A percentile compares a stretch with the other conserved stretches of the same genome.
phyloP scores from a whole-genome alignment of 2,329 filamentous ascomycete species.

The Sclerotinia glacialis region DNA sequence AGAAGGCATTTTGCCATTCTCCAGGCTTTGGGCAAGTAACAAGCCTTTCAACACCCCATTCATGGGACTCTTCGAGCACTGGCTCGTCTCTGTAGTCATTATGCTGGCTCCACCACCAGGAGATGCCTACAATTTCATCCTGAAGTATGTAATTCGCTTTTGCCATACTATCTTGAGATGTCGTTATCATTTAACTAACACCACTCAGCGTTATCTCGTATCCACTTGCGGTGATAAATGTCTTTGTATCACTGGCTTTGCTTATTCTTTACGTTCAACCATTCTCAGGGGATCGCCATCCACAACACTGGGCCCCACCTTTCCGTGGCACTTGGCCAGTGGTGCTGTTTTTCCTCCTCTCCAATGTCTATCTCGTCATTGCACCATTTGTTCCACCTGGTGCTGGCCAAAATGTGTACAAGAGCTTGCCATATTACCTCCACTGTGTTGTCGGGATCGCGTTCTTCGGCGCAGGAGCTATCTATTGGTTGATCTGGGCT shows the following conservation, averaged over 20 bases:
- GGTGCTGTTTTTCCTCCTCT: conserved; percentile 56
- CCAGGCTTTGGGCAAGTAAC: conserved; percentile 61
- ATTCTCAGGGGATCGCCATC: conserved; percentile 47
- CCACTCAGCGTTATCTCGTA: conserved; percentile 58
- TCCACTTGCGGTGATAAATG: conserved; percentile 57
- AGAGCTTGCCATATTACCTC: conserved; percentile 54
- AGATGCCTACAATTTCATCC: conserved; percentile 63
- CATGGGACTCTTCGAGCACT: conserved; percentile 61
- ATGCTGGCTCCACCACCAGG: conserved; percentile 66
- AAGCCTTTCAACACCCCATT: conserved; percentile 61
- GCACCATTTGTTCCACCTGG: conserved; percentile 57
- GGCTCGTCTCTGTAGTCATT: conserved; percentile 61
- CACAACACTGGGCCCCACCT: conserved; percentile 52
- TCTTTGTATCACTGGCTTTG: conserved; percentile 53
- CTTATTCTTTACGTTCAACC: conserved; percentile 53
- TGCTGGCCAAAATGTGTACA: conserved; percentile 52
- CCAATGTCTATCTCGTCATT: conserved; percentile 59
- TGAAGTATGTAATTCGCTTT: conserved; percentile 46
- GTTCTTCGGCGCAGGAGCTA: conserved; percentile 50
- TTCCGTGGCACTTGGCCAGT: conserved; percentile 55
- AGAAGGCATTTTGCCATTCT: conserved; percentile 64
- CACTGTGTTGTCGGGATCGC: conserved; percentile 57
- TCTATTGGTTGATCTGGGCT: conserved; percentile 58
- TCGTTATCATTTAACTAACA: conserved; percentile 1
- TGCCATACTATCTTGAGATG: conserved; percentile 11